Evolutionary conservation across 2,329 filamentous ascomycete species (phyloP), one percentile per base, ranked within the genome.

Genomic region (Macroventuria anomochaeta): DNA sequence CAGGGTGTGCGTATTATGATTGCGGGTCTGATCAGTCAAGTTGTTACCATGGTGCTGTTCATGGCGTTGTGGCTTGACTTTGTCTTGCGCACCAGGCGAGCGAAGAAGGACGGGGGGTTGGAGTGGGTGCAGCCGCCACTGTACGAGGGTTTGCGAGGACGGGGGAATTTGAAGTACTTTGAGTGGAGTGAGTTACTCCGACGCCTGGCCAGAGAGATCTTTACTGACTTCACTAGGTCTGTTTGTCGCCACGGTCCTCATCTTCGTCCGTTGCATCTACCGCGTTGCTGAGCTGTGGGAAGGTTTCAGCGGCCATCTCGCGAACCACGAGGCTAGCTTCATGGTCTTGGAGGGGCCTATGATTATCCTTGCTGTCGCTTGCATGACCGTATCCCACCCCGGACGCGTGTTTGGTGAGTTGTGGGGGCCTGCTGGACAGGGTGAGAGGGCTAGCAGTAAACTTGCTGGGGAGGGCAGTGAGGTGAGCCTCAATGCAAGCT

Each of bases 1-100:
- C 65, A 72, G 1, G 82, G 82, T 7, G 77, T 82, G 41, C 70
- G 82, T 55, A 78, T 85, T 57, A 84, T 85, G 70, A 80, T 85
- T 34, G 78, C 81, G 2, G 83, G 83, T 58, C 76, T 86, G 23
- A 76, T 78, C 1, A 79, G 80, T 40, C 83, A 85, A 64, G 80
- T 85, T 15, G 72, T 75, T 7, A 82, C 81, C 0, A 70, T 83
- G 55, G 64, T 79, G 10, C 75, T 79, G 52, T 84, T 83, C 63
- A 70, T 79, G 21, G 49, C 56, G 2, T 53, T 79, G 6, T 76
- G 73, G 40, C 65, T 52, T 4, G 73, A 79, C 47, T 78, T 76
- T 47, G 60, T 33, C 6, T 34, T 67, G 7, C 61, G 64, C 18
- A 42, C 57, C 13, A 59, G 58, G 8, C 58, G 59, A 28, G 62